phyloP scores from a whole-genome alignment of 2,329 filamentous ascomycete species.

The Colletotrichum viniferum region DNA sequence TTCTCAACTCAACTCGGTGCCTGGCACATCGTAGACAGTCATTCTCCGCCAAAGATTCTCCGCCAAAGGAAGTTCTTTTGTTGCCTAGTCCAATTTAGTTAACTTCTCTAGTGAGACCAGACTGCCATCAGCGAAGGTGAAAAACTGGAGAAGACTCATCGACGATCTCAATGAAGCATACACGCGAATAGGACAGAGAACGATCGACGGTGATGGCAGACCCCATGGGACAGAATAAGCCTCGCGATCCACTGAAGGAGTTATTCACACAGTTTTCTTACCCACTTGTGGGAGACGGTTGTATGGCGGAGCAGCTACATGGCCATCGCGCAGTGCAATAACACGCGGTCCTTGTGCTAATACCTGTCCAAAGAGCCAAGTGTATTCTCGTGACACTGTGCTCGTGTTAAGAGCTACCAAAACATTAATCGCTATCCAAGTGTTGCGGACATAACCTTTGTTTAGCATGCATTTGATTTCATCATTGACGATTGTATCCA shows the following conservation, averaged over 20 bases:
- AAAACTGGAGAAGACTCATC: neutral
- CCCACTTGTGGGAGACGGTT: neutral
- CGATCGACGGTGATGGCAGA: neutral
- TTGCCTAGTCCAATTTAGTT: neutral
- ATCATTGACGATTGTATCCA: neutral
- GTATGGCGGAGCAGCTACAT: neutral
- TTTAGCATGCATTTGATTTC: neutral
- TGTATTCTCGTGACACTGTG: fast-evolving
- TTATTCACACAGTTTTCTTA: neutral
- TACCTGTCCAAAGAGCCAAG: neutral
- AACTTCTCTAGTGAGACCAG: neutral
- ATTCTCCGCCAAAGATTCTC: neutral
- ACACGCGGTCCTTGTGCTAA: neutral
- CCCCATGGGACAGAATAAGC: neutral
- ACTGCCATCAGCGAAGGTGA: neutral
- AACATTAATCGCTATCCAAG: neutral
- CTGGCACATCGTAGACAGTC: neutral
- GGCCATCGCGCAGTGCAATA: neutral
- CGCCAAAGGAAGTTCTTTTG: neutral
- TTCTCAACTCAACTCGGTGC: neutral
- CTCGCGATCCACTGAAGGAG: neutral
- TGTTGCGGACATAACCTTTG: neutral
- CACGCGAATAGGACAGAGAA: neutral
- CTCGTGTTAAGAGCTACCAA: neutral
- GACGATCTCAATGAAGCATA: neutral